phyloP scores from a whole-genome alignment of 495 filamentous ascomycete species.

The Aspergillus steynii region DNA sequence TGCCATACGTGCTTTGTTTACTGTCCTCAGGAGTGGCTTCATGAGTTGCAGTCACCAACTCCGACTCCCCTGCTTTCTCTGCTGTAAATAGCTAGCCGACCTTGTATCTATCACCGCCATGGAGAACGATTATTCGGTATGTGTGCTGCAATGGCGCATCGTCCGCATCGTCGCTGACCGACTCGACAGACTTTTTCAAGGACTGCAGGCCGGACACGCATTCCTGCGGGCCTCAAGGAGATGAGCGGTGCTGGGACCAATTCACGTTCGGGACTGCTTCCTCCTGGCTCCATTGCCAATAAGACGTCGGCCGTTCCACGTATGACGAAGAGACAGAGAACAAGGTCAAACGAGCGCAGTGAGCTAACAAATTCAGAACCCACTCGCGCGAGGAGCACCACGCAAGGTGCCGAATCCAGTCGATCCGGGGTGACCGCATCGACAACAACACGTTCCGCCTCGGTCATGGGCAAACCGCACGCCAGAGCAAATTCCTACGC shows the following conservation, averaged over 20 bases:
- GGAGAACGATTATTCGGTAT: conserved; percentile 43
- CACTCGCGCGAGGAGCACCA: conserved; percentile 56
- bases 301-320: conserved; percentile 34
- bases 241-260: conserved; percentile 69
- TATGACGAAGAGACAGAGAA: conserved; percentile 20
- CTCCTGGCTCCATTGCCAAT: conserved; percentile 48
- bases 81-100: not conserved
- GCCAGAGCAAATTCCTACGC: conserved; percentile 44
- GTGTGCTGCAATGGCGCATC: conserved; percentile 6
- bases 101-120: conserved; percentile 21
- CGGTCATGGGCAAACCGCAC: conserved; percentile 39
- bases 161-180: conserved; percentile 5
- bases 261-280: conserved; percentile 55
- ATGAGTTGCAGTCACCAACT: conserved; percentile 18
- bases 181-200: conserved; percentile 30
- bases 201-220: conserved; percentile 33
- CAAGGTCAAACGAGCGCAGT: not conserved
- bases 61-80: conserved; percentile 5
- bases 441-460: conserved; percentile 25
- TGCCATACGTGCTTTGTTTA: not conserved
- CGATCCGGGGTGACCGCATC: conserved; percentile 37
- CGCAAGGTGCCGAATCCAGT: conserved; percentile 38
- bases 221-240: conserved; percentile 49
- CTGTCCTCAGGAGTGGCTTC: conserved; percentile 1
- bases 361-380: conserved; percentile 55